A percentile compares a stretch with the other conserved stretches of the same genome.
These are phyloP conservation scores for Darksidea phi DNA, from an alignment of 495 filamentous ascomycete genomes.

Conservation along the genomic window DNA sequence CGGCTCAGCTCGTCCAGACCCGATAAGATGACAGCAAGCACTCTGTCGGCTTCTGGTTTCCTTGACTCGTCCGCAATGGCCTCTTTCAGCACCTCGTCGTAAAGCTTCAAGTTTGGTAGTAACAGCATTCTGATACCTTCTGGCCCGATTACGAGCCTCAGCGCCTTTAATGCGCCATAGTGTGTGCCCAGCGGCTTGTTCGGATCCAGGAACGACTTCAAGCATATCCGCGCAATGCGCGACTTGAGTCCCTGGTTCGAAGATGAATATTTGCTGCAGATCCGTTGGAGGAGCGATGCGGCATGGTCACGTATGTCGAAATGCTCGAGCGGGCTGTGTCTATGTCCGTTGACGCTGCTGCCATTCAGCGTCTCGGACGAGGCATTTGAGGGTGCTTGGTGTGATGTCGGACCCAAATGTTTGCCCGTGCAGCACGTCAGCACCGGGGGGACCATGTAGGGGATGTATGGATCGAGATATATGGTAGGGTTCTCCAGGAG, in stretches of 20 bases:
- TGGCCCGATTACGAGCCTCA: constrained; percentile 70
- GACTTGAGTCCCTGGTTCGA: constrained; percentile 76
- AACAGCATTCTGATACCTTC: constrained; percentile 79
- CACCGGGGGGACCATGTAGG: constrained; percentile 81
- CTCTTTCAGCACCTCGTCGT: constrained; percentile 69
- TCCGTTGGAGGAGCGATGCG: constrained; percentile 69
- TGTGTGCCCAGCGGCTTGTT: constrained; percentile 74
- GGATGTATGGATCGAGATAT: constrained; percentile 85
- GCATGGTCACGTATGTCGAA: constrained; percentile 82
- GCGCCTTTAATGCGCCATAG: constrained; percentile 80
- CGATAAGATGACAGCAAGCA: constrained; percentile 37
- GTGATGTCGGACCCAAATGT: constrained; percentile 55
- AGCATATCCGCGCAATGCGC: constrained; percentile 82
- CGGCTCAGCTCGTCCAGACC: constrained; percentile 36
- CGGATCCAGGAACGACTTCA: constrained; percentile 87
- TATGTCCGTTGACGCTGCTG: constrained; percentile 43
- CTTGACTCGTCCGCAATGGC: constrained; percentile 44
- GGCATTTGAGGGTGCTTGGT: constrained; percentile 17
- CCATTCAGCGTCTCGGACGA: constrained; percentile 30
- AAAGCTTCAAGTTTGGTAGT: constrained; percentile 74
- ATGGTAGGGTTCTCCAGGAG: constrained; percentile 78
- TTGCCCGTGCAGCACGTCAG: constrained; percentile 88
- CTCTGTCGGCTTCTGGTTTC: constrained; percentile 40
- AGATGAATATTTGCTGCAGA: constrained; percentile 71
- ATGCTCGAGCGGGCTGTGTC: constrained; percentile 55